These are phyloP conservation scores for Camelina sativa DNA, from an alignment of 345 rosid genomes.

Conservation along the genomic window DNA sequence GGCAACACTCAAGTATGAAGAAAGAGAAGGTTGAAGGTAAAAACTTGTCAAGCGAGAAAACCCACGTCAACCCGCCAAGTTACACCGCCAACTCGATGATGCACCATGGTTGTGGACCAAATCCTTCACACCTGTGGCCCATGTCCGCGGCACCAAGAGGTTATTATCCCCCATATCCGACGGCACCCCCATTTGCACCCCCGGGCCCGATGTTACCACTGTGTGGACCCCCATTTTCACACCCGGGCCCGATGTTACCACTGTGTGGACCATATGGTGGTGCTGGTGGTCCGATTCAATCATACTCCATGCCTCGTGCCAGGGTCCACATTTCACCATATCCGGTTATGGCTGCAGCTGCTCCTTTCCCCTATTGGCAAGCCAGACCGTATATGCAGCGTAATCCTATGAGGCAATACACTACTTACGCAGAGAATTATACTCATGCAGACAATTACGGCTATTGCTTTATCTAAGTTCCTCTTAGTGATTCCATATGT, in stretches of 20 bases:
- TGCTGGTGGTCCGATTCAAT: conserved; percentile 17
- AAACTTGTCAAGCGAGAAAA: neutral
- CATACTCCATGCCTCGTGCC: conserved; percentile 21
- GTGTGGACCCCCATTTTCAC: conserved; percentile 23
- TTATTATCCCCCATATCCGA: conserved; percentile 8
- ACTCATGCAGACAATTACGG: conserved; percentile 36
- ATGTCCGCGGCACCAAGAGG: conserved; percentile 10
- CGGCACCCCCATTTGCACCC: conserved; percentile 17
- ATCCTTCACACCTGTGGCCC: conserved; percentile 26
- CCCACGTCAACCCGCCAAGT: neutral
- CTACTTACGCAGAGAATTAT: conserved; percentile 40
- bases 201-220: neutral
- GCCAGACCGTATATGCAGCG: conserved; percentile 20
- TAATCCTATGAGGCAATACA: conserved; percentile 37
- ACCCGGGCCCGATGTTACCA: neutral
- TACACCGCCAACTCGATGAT: conserved; percentile 14
- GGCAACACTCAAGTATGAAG: conserved; percentile 36
- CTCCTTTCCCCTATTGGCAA: conserved; percentile 16
- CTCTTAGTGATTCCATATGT: neutral
- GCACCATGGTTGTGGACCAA: conserved; percentile 2
- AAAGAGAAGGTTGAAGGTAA: conserved; percentile 20
- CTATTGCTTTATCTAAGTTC: conserved; percentile 15
- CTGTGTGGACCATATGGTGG: conserved; percentile 24
- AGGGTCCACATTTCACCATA: conserved; percentile 32
- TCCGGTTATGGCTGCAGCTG: conserved; percentile 36